These are phyloP conservation scores for Colletotrichum trifolii DNA, from an alignment of 2,329 filamentous ascomycete species.

Conservation along the genomic window DNA sequence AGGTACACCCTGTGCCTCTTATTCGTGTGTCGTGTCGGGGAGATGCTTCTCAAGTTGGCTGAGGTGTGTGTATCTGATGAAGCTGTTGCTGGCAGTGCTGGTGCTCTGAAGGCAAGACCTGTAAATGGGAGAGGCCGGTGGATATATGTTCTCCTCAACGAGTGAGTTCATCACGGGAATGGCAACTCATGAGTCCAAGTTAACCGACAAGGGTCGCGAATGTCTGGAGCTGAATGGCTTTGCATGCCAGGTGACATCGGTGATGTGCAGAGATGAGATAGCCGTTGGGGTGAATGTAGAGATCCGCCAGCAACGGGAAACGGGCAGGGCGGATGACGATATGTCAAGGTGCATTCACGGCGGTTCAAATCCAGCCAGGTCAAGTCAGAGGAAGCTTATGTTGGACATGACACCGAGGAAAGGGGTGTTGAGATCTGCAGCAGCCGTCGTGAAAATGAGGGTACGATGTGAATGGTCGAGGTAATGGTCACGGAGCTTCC, in stretches of 20 bases:
- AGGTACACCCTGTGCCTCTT: too few species aligned
- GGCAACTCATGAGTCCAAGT: neutral
- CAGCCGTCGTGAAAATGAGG: neutral
- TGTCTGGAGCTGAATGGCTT: neutral
- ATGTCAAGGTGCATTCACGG: slow-evolving; percentile 16
- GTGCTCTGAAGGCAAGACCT: neutral
- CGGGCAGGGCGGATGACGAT: slow-evolving; percentile 16
- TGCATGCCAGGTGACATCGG: slow-evolving; percentile 24
- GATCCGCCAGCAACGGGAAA: neutral
- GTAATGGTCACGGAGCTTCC: neutral
- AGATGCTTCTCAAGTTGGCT: neutral
- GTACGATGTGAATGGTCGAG: slow-evolving; percentile 3
- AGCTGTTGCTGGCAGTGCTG: neutral
- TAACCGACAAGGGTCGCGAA: slow-evolving; percentile 2
- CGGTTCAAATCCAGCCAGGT: neutral
- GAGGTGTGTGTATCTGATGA: slow-evolving; percentile 5
- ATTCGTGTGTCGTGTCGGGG: too few species aligned
- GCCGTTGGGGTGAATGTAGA: slow-evolving; percentile 5
- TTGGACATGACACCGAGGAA: slow-evolving; percentile 3
- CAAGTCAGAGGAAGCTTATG: slow-evolving; percentile 2
- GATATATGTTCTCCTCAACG: slow-evolving; percentile 19
- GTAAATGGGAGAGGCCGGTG: slow-evolving; percentile 1
- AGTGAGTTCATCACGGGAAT: too few species aligned
- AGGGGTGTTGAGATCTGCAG: neutral
- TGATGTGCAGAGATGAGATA: slow-evolving; percentile 7